Conservation (phyloP, 2,329 filamentous ascomycete genomes). For the Allantophomopsis cytisporea region DNA sequence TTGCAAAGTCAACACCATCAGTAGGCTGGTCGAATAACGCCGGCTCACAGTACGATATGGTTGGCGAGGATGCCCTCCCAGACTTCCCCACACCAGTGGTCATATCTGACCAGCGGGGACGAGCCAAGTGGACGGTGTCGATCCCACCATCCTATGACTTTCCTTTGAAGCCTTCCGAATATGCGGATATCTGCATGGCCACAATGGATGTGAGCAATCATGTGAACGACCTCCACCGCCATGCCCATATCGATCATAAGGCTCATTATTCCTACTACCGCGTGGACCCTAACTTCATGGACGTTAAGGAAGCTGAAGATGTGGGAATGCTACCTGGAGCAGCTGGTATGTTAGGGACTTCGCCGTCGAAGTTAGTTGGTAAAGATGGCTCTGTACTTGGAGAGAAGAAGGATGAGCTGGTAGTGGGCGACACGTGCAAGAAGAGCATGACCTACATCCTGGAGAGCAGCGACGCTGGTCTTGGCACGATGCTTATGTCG, state of each 20-base stretch:
- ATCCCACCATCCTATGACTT: conserved; percentile 57
- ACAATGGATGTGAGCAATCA: conserved; percentile 50
- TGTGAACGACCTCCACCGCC: conserved; percentile 35
- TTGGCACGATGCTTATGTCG: conserved; percentile 65
- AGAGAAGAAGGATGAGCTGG: conserved; percentile 26
- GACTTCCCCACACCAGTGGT: conserved; percentile 61
- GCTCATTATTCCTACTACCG: conserved; percentile 40
- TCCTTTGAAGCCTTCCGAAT: conserved; percentile 51
- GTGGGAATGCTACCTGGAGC: conserved; percentile 42
- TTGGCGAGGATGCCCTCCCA: conserved; percentile 51
- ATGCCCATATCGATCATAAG: conserved; percentile 26
- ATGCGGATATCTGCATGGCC: conserved; percentile 54
- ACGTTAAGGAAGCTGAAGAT: conserved; percentile 58
- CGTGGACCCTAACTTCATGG: conserved; percentile 56
- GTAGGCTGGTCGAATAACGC: conserved; percentile 25
- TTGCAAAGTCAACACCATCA: conserved; percentile 16
- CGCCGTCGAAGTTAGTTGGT: conserved; percentile 17
- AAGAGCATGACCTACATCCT: conserved; percentile 66
- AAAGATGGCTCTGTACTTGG: conserved; percentile 29
- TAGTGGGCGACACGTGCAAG: conserved; percentile 45
- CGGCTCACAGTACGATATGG: conserved; percentile 48
- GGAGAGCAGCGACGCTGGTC: conserved; percentile 59
- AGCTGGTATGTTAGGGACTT: conserved; percentile 18
- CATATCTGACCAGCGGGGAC: conserved; percentile 49
- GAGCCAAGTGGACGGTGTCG: conserved; percentile 66